These are phyloP conservation scores for Sarocladiaceae sp. DNA, from an alignment of 2,329 filamentous ascomycete species.

Conservation along the genomic window DNA sequence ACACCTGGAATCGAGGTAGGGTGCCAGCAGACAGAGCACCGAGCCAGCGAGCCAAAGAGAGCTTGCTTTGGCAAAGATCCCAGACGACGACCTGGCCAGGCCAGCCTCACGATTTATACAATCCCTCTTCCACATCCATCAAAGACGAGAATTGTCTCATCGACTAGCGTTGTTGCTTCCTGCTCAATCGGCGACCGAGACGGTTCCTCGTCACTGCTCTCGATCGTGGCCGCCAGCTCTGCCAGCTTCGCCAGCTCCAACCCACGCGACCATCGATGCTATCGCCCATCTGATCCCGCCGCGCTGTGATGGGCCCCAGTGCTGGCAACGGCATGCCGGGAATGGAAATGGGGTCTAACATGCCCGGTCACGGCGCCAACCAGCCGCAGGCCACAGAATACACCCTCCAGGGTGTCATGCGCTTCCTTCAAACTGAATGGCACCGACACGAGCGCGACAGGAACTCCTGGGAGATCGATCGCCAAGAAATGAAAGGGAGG, in stretches of 20 bases:
- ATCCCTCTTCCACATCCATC: neutral
- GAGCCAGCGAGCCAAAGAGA: constrained; percentile 1
- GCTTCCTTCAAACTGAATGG: constrained; percentile 98
- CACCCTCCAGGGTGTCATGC: constrained; percentile 79
- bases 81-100: neutral
- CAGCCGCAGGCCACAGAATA: constrained; percentile 56
- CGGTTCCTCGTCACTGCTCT: neutral
- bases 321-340: constrained; percentile 39
- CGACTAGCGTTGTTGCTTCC: neutral
- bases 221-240: neutral
- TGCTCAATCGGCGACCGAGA: neutral
- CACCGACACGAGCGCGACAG: constrained; percentile 95
- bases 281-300: constrained; percentile 13
- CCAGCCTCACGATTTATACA: neutral
- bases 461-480: constrained; percentile 98
- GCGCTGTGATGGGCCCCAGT: constrained; percentile 36
- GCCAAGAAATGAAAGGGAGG: constrained; percentile 96
- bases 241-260: constrained; percentile 1
- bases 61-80: neutral
- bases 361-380: constrained; percentile 39
- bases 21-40: neutral
- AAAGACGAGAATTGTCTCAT: neutral
- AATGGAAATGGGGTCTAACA: constrained; percentile 38
- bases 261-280: constrained; percentile 6
- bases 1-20: neutral